Evolutionary conservation across 2,329 filamentous ascomycete species (phyloP), one percentile per base, ranked within the genome.

Genomic region (Trichoderma polysporum): DNA sequence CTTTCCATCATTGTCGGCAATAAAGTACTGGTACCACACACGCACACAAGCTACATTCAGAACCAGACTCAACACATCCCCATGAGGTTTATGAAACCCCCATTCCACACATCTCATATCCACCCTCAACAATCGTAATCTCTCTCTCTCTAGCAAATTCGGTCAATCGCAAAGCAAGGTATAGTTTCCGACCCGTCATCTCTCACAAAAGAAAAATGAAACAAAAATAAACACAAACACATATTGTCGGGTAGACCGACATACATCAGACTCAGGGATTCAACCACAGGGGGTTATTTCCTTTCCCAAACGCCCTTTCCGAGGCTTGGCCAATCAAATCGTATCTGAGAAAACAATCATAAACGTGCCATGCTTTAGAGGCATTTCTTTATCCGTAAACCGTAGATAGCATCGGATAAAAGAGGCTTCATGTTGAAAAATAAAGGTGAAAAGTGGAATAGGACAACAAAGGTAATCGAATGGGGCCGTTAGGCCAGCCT

Each of bases 221-320:
- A 66, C 31, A 12, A 6, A 53, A 35, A 41, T 50, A 37, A n/a
- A 17, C 12, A 33, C 27, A 29, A 53, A 27, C 17, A 19, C 50
- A 39, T 22, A 37, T 22, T 3, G 33, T n/a, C 33, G 31, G 22
- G 35, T 13, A 39, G n/a, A 52, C 15, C 33, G 15, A 57, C 9
- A 39, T 17, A 61, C 58, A 61, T 52, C 58, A 27, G 60, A 47
- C 19, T 53, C 47, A 25, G 29, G 60, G 49, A 35, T 33, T 56
- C 56, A 54, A 66, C 53, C 54, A 41, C 12, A 22, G 29, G 50
- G 37, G 50, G 35, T 59, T 47, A 57, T 27, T 22, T 52, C 59
- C 57, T 66, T 45, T 54, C 66, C 66, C 31, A n/a, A 72, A 71
- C 71, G 70, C 71, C 71, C 22, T 66, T 53, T 63, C 49, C 66